Base-by-base conservation (phyloP, 352 stramenopile species). In the Phytophthora quininea region DNA sequence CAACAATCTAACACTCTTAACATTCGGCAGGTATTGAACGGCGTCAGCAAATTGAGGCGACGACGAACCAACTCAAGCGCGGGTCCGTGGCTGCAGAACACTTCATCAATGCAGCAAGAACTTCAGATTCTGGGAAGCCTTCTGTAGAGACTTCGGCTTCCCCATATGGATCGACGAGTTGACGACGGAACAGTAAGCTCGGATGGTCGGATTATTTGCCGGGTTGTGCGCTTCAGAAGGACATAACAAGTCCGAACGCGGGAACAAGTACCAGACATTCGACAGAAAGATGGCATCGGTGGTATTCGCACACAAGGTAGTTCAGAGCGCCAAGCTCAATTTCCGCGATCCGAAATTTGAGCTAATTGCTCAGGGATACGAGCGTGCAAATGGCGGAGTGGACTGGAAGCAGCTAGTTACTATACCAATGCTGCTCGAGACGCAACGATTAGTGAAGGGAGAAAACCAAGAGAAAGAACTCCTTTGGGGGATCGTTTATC, bases 401-500 rank as follows among this genome's bases (percentile, higher is more conserved):
- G 19, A 24, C 19, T 24, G 19, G 19, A 24, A 24, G 19, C 19
- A 24, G 19, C 19, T 24, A 24, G 19, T 24, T 74, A 78, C 65
- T 78, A 71, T 54, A 72, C 33, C 57, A 31, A 71, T 78, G 58
- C 14, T 72, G 65, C 65, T 56, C 49, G 37, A 69, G 24, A 64
- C 71, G 58, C 62, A 32, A 8, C 12, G 43, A 3, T 8, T 3
- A 3, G 7, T 67, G 1, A 3, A 33, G 7, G 15, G 27, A 19
- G 33, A 30, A 1, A 46, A 49, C 11, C 3, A 29, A 8, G 19
- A 35, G 37, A 33, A 54, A 0, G 24, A 33, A 0, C 46, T 74
- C 1, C 38, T 69, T 24, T 73, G 19, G 59, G 51, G 45, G 49
- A 14, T 77, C 64, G 0, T 67, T 77, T 40, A 29, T 74, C 0